These are phyloP conservation scores for Saturnispora mendoncae DNA, from an alignment of 805 yeast species.

Conservation along the genomic window DNA sequence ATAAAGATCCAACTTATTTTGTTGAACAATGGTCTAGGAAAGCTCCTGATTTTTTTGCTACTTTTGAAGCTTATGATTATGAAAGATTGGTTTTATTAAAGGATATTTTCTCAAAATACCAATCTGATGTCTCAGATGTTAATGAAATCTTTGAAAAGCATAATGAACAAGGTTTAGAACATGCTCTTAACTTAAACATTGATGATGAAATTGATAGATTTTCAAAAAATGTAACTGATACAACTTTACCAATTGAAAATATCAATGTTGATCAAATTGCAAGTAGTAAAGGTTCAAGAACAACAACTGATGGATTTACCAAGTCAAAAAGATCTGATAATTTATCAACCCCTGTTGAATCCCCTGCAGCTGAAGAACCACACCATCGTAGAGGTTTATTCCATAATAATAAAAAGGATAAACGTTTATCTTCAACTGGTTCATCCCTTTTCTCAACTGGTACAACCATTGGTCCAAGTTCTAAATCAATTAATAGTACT, in stretches of 20 bases:
- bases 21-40: constrained; percentile 64
- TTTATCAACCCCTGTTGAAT: not conserved
- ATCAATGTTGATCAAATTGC: constrained; percentile 13
- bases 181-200: constrained; percentile 56
- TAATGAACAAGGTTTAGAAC: constrained; percentile 59
- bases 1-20: constrained; percentile 31
- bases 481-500: constrained; percentile 3
- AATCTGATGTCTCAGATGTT: constrained; percentile 50
- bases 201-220: constrained; percentile 50
- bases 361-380: constrained; percentile 2
- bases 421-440: constrained; percentile 12
- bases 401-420: constrained; percentile 12
- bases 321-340: not conserved
- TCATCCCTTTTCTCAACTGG: constrained; percentile 12
- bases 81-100: constrained; percentile 54
- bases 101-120: constrained; percentile 55
- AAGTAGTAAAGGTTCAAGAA: constrained; percentile 6
- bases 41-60: constrained; percentile 69
- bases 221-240: constrained; percentile 32
- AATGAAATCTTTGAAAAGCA: constrained; percentile 35
- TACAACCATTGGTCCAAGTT: constrained; percentile 8
- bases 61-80: constrained; percentile 64
- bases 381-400: constrained; percentile 11
- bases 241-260: constrained; percentile 23
- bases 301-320: constrained; percentile 15